These are phyloP conservation scores for Vaccinium vitisidaea DNA, from an alignment of 148 eudicot genomes.

Conservation along the genomic window DNA sequence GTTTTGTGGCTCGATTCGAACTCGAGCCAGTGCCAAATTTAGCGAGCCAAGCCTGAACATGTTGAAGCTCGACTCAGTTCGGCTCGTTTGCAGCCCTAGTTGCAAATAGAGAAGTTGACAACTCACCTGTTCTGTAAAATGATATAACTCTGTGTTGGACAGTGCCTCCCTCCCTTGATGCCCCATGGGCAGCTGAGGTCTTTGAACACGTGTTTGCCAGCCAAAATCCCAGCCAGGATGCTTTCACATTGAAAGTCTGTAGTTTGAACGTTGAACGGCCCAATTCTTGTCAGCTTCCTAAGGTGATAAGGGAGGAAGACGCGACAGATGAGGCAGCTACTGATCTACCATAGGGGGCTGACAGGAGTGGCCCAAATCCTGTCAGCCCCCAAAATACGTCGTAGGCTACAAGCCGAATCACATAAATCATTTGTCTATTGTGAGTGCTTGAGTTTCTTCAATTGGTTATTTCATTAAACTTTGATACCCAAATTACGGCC, in stretches of 20 bases:
- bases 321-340: too few relatives aligned
- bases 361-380: too few relatives aligned
- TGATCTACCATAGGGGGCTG: too few relatives aligned
- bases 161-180: not conserved
- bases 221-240: not conserved
- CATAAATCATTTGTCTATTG: not conserved
- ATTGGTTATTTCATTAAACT: not conserved
- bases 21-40: too few relatives aligned
- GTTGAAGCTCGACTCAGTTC: too few relatives aligned
- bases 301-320: not conserved
- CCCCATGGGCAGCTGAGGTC: too few relatives aligned
- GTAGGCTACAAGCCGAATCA: not conserved
- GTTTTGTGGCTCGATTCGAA: too few relatives aligned
- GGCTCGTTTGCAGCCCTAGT: too few relatives aligned
- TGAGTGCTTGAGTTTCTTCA: not conserved
- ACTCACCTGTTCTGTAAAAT: not conserved
- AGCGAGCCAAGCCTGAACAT: too few relatives aligned
- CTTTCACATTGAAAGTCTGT: not conserved
- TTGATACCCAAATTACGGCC: not conserved
- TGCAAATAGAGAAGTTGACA: too few relatives aligned
- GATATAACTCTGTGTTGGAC: not conserved
- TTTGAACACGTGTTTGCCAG: too few relatives aligned
- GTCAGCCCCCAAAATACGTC: too few relatives aligned
- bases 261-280: not conserved
- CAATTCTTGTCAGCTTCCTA: not conserved